Conservation (phyloP, 2,329 filamentous ascomycete species). For the Cladosporium cucumerinum region DNA sequence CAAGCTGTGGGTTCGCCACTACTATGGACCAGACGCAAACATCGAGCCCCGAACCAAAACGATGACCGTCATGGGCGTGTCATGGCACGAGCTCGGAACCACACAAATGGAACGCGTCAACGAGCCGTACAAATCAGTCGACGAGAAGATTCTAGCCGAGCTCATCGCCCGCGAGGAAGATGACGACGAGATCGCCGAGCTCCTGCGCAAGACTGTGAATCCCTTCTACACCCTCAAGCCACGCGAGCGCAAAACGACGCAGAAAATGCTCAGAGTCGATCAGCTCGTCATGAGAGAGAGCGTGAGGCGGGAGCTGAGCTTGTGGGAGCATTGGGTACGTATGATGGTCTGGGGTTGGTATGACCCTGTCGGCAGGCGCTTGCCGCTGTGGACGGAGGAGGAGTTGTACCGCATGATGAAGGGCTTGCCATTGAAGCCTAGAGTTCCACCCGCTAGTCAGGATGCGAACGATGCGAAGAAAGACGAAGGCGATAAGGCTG, state of each 20-base stretch:
- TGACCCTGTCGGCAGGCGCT: not conserved
- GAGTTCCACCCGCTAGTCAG: not conserved
- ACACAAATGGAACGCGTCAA: constrained; percentile 50
- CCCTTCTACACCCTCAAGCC: not conserved
- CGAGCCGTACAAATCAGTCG: constrained; percentile 18
- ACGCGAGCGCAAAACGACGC: not conserved
- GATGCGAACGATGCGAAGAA: not conserved
- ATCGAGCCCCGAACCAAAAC: constrained; percentile 18
- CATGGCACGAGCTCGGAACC: constrained; percentile 50
- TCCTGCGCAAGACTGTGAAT: constrained; percentile 3
- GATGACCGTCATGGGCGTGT: constrained; percentile 50
- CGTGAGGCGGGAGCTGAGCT: constrained; percentile 48
- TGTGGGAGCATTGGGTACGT: constrained; percentile 53
- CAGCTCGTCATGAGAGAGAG: constrained; percentile 58
- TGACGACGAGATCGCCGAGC: constrained; percentile 37
- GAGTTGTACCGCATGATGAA: constrained; percentile 3
- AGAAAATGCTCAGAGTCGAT: constrained; percentile 53
- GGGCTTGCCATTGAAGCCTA: not conserved
- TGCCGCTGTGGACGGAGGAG: not conserved
- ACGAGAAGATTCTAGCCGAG: constrained; percentile 3
- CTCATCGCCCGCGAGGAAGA: constrained; percentile 23
- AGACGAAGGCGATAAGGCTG: not conserved
- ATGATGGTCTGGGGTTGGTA: constrained; percentile 59
- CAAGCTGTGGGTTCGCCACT: constrained; percentile 58
- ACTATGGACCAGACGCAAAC: constrained; percentile 40